These are phyloP conservation scores for Lactarius deliciosus DNA, from an alignment of 768 basidiomycete genomes.

Conservation along the genomic window DNA sequence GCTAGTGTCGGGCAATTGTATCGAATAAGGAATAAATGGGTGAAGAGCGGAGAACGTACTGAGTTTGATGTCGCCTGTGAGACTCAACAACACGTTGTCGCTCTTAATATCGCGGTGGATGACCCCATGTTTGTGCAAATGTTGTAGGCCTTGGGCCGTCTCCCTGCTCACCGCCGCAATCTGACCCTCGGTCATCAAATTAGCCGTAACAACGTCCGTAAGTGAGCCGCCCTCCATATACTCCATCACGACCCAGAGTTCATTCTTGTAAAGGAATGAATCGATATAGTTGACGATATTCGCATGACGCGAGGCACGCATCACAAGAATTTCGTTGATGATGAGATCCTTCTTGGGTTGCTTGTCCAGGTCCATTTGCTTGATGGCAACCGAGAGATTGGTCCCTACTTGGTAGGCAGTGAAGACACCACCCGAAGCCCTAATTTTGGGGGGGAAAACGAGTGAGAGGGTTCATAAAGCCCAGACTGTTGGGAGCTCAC, in stretches of 20 bases:
- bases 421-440: constrained; percentile 96
- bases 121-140: constrained; percentile 93
- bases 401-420: constrained; percentile 97
- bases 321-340: constrained; percentile 99
- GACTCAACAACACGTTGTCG: constrained; percentile 90
- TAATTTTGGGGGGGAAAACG: constrained; percentile 34
- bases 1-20: constrained; percentile 46
- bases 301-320: constrained; percentile 95
- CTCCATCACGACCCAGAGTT: constrained; percentile 99
- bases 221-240: constrained; percentile 97
- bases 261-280: constrained; percentile 96
- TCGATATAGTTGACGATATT: constrained; percentile 99
- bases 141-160: constrained; percentile 89
- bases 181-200: constrained; percentile 97
- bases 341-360: constrained; percentile 99
- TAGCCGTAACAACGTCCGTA: constrained; percentile 94
- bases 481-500: constrained; percentile 45
- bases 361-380: constrained; percentile 99
- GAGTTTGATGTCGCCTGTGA: constrained; percentile 96
- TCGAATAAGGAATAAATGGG: background rate
- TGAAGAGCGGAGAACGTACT: constrained; percentile 56
- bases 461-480: constrained; percentile 9
- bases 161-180: constrained; percentile 96
- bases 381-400: constrained; percentile 94
- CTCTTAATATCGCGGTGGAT: constrained; percentile 99